Evolutionary conservation across 2,329 filamentous ascomycete genomes (phyloP).

Genomic region (Rasamsonia emersonii): DNA sequence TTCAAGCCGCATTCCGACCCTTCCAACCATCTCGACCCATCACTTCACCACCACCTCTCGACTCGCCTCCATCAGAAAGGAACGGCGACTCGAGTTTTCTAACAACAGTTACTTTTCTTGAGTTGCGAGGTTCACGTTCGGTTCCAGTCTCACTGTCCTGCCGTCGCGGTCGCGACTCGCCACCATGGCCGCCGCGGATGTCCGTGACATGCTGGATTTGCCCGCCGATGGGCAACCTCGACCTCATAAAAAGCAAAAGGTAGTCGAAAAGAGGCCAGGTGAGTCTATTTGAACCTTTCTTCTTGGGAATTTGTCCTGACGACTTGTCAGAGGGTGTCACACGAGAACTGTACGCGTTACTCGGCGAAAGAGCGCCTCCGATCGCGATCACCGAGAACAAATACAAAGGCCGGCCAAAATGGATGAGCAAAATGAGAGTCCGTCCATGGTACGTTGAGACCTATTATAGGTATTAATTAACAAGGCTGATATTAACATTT

Average conservation of each 20-base stretch:
- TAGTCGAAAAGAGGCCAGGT: constrained; percentile 50
- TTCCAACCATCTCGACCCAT: too few relatives aligned
- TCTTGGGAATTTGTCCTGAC: constrained; percentile 8
- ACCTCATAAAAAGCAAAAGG: constrained; percentile 67
- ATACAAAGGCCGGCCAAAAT: constrained; percentile 43
- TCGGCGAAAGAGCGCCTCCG: constrained; percentile 44
- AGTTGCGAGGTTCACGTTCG: too few relatives aligned
- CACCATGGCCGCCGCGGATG: constrained; percentile 65
- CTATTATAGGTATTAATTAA: constrained; percentile 48
- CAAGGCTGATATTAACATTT: constrained; percentile 39
- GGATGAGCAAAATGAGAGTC: constrained; percentile 36
- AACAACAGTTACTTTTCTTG: too few relatives aligned
- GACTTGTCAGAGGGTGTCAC: constrained; percentile 37
- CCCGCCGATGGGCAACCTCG: constrained; percentile 52
- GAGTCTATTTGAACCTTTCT: constrained; percentile 19
- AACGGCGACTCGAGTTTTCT: too few relatives aligned
- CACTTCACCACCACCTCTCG: too few relatives aligned
- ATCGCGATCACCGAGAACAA: constrained; percentile 45
- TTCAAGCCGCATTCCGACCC: background rate
- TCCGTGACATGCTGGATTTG: constrained; percentile 81
- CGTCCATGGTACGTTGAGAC: constrained; percentile 42
- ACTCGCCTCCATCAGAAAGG: too few relatives aligned
- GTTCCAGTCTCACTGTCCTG: too few relatives aligned
- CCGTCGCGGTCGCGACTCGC: constrained; percentile 10
- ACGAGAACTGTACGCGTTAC: constrained; percentile 42